A percentile compares a stretch with the other conserved stretches of the same genome.
These are phyloP conservation scores for Mucor piriformis DNA, from an alignment of 371 early-diverging fungal genomes.

Conservation along the genomic window DNA sequence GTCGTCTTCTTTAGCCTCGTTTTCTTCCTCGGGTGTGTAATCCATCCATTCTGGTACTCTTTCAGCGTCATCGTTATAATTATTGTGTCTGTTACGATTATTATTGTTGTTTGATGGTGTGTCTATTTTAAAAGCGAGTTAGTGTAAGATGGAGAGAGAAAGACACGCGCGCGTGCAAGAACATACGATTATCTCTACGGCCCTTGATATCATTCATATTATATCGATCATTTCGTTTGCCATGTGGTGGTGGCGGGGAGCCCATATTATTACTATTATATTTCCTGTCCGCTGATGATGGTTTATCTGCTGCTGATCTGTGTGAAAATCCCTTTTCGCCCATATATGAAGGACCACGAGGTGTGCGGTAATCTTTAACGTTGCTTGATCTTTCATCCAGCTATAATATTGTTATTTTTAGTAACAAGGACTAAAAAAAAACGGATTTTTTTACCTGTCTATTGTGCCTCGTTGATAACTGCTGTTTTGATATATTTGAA, in stretches of 20 bases:
- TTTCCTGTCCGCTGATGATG: slow-evolving; percentile 20
- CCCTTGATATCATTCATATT: slow-evolving; percentile 7
- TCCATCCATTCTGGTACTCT: slow-evolving; percentile 72
- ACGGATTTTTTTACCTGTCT: slow-evolving; percentile 21
- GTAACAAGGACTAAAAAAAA: neutral
- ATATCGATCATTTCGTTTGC: slow-evolving; percentile 7
- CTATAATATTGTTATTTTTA: neutral
- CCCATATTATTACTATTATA: slow-evolving; percentile 10
- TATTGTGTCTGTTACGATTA: slow-evolving; percentile 6
- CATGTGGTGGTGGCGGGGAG: slow-evolving; percentile 5
- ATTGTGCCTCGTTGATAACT: slow-evolving; percentile 16
- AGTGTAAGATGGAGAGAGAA: too few relatives aligned
- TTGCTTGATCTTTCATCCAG: slow-evolving; percentile 16
- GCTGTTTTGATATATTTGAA: slow-evolving; percentile 19
- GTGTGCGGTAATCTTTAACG: slow-evolving; percentile 22
- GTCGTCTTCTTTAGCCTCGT: slow-evolving; percentile 25
- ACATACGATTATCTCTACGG: slow-evolving; percentile 10
- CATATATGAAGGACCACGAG: slow-evolving; percentile 29
- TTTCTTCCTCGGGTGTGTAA: slow-evolving; percentile 58
- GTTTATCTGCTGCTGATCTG: slow-evolving; percentile 19
- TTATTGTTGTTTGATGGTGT: slow-evolving; percentile 7
- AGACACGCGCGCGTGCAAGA: too few relatives aligned
- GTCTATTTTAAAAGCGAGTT: neutral
- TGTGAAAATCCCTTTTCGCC: slow-evolving; percentile 38
- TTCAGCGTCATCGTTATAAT: slow-evolving; percentile 25